A percentile compares a stretch with the other conserved stretches of the same genome.
Conservation (phyloP, 495 filamentous ascomycete species). For the Entonaema liquescens region DNA sequence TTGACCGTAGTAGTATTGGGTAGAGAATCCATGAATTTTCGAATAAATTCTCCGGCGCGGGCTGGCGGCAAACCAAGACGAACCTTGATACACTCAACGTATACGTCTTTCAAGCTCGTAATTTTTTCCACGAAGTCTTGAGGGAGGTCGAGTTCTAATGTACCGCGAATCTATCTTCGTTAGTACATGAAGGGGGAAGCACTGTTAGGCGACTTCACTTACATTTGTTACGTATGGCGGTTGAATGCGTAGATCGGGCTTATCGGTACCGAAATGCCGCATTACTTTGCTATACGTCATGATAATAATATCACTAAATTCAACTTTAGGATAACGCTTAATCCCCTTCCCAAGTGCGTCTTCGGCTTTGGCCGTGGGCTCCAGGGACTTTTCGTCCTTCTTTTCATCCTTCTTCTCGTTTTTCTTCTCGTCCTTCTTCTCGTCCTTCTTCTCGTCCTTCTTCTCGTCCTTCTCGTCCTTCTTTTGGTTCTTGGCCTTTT, state of each 20-base stretch:
- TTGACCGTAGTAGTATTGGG: conserved; percentile 62
- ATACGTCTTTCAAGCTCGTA: conserved; percentile 65
- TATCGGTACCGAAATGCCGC: conserved; percentile 84
- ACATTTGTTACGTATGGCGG: conserved; percentile 48
- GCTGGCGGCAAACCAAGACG: conserved; percentile 46
- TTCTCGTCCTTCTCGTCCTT: background rate
- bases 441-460: too few relatives aligned
- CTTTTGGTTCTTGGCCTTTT: background rate
- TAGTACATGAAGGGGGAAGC: conserved; percentile 12
- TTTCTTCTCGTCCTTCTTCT: background rate
- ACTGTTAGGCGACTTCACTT: conserved; percentile 14
- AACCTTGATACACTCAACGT: conserved; percentile 77
- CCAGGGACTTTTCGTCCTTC: background rate
- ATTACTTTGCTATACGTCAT: conserved; percentile 83
- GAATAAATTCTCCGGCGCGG: conserved; percentile 67
- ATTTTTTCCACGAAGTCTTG: conserved; percentile 77
- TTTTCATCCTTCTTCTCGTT: too few relatives aligned
- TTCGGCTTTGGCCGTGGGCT: too few relatives aligned
- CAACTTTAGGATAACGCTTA: conserved; percentile 1
- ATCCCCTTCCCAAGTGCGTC: too few relatives aligned
- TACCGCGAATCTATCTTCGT: conserved; percentile 64
- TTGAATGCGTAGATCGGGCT: conserved; percentile 81
- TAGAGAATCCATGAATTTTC: conserved; percentile 71
- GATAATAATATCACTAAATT: background rate
- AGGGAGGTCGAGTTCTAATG: conserved; percentile 65